Evolutionary conservation across 345 rosid genomes (phyloP).

Genomic region (Camelina laxa): DNA sequence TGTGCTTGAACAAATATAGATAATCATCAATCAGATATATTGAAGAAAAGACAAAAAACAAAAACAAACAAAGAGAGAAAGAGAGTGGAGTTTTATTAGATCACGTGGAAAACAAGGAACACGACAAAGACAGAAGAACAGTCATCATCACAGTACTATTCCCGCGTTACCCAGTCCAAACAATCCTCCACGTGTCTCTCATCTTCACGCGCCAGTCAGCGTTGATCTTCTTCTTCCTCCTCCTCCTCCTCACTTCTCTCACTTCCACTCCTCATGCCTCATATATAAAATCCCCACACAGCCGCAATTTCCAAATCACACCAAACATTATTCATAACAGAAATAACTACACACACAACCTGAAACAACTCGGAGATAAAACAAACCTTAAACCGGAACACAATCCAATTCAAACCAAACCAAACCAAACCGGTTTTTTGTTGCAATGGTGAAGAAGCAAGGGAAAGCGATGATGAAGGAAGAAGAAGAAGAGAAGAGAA

Average conservation of each 20-base stretch:
- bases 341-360: slow-evolving; percentile 8
- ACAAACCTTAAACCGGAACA: slow-evolving; percentile 9
- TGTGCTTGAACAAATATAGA: slow-evolving; percentile 28
- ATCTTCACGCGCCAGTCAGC: slow-evolving; percentile 40
- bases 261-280: slow-evolving; percentile 26
- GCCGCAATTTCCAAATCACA: slow-evolving; percentile 36
- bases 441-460: slow-evolving; percentile 40
- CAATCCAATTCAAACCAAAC: slow-evolving; percentile 9
- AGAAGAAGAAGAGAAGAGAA: slow-evolving; percentile 19
- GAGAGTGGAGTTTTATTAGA: neutral
- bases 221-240: neutral
- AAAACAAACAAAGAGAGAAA: no score
- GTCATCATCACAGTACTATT: slow-evolving; percentile 11
- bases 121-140: slow-evolving; percentile 1
- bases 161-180: slow-evolving; percentile 30
- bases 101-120: slow-evolving; percentile 45
- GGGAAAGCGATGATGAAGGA: slow-evolving; percentile 31
- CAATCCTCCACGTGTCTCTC: slow-evolving; percentile 6
- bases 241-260: neutral
- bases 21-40: neutral
- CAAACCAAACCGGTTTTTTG: neutral
- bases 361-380: neutral
- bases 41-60: slow-evolving; percentile 1
- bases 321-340: neutral
- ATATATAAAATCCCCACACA: slow-evolving; percentile 15